Base-by-base conservation (phyloP, 331 rosid genomes). In the Arachis monticola region DNA sequence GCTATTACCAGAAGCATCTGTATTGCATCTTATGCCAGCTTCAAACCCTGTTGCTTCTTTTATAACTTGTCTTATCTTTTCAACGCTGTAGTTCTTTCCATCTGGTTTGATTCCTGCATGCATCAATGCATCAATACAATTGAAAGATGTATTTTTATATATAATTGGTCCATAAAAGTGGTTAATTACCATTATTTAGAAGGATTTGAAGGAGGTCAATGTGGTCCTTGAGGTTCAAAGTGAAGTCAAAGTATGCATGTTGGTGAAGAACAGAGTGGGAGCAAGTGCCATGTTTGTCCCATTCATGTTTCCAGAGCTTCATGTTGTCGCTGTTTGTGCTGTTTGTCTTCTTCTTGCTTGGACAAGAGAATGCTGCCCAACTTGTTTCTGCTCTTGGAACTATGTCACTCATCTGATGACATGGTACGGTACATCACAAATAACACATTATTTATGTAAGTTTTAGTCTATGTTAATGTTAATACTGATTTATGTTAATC, bases 391-490 rank as follows among this genome's bases (percentile, higher is more conserved):
- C 51, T 47, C 60, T 64, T 2, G 60, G 45, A 4, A 71, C 14
- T 51, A 71, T 42, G 6, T 85, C 90, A 35, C 75, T 57, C 13
- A 87, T 66, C 94, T 88, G 66, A 35, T 32, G 35, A 32, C n/a
- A n/a, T n/a, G n/a, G n/a, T n/a, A n/a, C n/a, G n/a, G 0, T 55
- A 17, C 14, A 67, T 4, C 6, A 60, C 56, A 60, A 10, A 58
- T 0, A 55, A 58, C 6, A 0, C 0, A 3, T 40, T 31, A 7
- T 51, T 31, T n/a, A 35, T 12, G 53, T 48, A 8, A 0, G 1
- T 69, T 51, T 31, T 14, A 63, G 51, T 42, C 17, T 63, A 14
- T 60, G n/a, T n/a, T n/a, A n/a, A n/a, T n/a, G n/a, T n/a, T n/a
- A n/a, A n/a, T n/a, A n/a, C n/a, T n/a, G n/a, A n/a, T n/a, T n/a